Evolutionary conservation across 1,139 yeast genomes (phyloP).

Genomic region (Geotrichum australiense): DNA sequence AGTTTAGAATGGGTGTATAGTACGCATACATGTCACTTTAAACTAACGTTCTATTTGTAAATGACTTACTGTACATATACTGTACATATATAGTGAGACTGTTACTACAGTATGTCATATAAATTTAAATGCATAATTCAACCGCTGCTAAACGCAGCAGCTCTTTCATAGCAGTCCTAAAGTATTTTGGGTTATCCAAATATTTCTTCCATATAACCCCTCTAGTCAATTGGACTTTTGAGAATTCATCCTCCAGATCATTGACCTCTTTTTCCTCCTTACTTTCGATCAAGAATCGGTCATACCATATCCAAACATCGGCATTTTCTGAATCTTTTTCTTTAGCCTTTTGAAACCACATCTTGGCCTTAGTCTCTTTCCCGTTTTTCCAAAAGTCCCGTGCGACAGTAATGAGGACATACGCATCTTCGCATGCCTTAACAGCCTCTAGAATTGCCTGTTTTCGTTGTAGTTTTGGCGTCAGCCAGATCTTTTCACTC

Average conservation of each 20-base stretch:
- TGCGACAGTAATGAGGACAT: slow-evolving; percentile 60
- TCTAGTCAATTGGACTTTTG: slow-evolving; percentile 36
- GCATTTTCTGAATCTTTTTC: slow-evolving; percentile 53
- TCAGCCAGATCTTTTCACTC: slow-evolving; percentile 50
- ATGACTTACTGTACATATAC: no score
- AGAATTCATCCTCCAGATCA: slow-evolving; percentile 1
- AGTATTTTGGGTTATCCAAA: slow-evolving; percentile 41
- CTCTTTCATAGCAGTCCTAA: slow-evolving; percentile 37
- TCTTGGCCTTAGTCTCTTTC: slow-evolving; percentile 54
- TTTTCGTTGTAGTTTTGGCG: slow-evolving; percentile 48
- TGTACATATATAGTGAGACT: no score
- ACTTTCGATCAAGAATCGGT: slow-evolving; percentile 36
- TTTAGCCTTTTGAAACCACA: slow-evolving; percentile 72
- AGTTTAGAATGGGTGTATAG: no score
- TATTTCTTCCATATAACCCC: slow-evolving; percentile 54
- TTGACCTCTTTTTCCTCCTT: slow-evolving; percentile 6
- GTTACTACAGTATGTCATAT: no score
- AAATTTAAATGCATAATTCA: not conserved
- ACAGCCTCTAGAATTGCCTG: slow-evolving; percentile 68
- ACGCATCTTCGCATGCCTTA: slow-evolving; percentile 50
- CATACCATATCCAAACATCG: slow-evolving; percentile 72
- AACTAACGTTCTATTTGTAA: no score
- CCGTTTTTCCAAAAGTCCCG: slow-evolving; percentile 62
- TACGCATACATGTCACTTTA: no score
- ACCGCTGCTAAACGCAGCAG: slow-evolving; percentile 28